Percentiles rank a stretch among this genome's conserved stretches.
Conservation (phyloP, 2,329 filamentous ascomycete species). For the Monascus ruber region DNA sequence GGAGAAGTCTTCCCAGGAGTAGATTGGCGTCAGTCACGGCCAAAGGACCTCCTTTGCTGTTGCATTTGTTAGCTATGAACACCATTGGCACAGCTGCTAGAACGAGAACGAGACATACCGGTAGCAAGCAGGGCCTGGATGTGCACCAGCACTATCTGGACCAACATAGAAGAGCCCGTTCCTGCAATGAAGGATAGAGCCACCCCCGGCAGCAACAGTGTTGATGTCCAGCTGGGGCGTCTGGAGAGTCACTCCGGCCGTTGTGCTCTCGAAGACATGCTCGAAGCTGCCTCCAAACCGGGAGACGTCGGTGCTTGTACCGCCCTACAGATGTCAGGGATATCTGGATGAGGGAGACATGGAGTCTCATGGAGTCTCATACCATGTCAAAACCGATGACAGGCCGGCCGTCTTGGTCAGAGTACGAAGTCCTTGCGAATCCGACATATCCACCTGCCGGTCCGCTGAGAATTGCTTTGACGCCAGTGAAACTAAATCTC, state of each 20-base stretch:
- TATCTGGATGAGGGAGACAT: too few species aligned
- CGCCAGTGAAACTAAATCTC: conserved; percentile 54
- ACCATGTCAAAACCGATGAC: conserved; percentile 91
- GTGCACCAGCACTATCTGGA: conserved; percentile 80
- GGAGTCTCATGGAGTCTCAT: too few species aligned
- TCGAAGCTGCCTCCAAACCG: conserved; percentile 81
- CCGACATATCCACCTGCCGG: conserved; percentile 91
- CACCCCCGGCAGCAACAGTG: conserved; percentile 80
- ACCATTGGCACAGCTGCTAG: too few species aligned
- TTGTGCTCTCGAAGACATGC: conserved; percentile 89
- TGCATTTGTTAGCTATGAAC: too few species aligned
- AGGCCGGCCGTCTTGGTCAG: conserved; percentile 66
- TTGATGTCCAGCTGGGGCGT: conserved; percentile 90
- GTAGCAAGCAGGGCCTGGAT: conserved; percentile 86
- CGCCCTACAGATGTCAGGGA: conserved; percentile 37
- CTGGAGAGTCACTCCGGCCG: conserved; percentile 86
- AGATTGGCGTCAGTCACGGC: conserved; percentile 90
- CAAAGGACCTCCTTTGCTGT: conserved; percentile 69
- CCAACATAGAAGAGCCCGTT: conserved; percentile 89
- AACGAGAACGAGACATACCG: conserved; percentile 10
- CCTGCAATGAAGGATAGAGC: conserved; percentile 60
- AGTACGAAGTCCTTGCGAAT: conserved; percentile 84
- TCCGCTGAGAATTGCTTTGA: conserved; percentile 79
- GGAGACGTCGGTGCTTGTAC: conserved; percentile 80
- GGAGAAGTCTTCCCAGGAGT: conserved; percentile 72